Percentiles rank a stretch among this genome's conserved stretches.
Evolutionary conservation across 441 rosid genomes (phyloP).

Genomic region (Populus hybrid): DNA sequence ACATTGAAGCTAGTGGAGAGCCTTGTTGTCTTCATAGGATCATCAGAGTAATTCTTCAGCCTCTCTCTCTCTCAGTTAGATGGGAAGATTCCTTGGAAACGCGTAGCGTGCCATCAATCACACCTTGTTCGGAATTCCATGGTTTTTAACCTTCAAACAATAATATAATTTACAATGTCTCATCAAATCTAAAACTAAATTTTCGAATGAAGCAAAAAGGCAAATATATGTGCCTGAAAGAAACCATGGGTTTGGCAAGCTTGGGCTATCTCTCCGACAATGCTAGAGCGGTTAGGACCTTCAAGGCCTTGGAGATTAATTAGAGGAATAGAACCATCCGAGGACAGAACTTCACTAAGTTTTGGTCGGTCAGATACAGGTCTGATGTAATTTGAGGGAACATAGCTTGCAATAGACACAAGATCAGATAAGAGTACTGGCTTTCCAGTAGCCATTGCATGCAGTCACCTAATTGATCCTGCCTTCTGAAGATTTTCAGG

Average conservation of each 20-base stretch:
- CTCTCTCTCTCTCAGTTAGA: constrained; percentile 42
- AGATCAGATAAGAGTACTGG: constrained; percentile 43
- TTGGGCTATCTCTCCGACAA: constrained; percentile 34
- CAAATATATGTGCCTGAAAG: constrained; percentile 39
- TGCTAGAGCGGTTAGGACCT: constrained; percentile 32
- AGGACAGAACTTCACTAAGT: constrained; percentile 24
- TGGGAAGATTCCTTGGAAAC: constrained; percentile 35
- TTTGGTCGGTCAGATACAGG: constrained; percentile 56
- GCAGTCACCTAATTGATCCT: not conserved
- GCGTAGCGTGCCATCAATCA: constrained; percentile 29
- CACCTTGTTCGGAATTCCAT: constrained; percentile 31
- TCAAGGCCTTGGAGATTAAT: constrained; percentile 48
- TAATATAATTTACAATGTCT: not conserved
- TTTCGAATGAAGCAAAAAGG: not conserved
- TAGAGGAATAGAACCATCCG: constrained; percentile 44
- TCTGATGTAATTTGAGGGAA: constrained; percentile 49
- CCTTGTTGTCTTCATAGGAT: constrained; percentile 38
- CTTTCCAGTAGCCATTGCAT: constrained; percentile 26
- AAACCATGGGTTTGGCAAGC: constrained; percentile 57
- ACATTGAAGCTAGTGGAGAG: constrained; percentile 44
- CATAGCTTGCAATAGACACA: constrained; percentile 20
- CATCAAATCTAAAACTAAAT: not conserved
- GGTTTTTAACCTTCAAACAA: constrained; percentile 33
- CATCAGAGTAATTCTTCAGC: constrained; percentile 44
- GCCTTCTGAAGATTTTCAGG: too few species aligned